These are phyloP conservation scores for Usnea hakonensis DNA, from an alignment of 495 filamentous ascomycete species.

Conservation along the genomic window DNA sequence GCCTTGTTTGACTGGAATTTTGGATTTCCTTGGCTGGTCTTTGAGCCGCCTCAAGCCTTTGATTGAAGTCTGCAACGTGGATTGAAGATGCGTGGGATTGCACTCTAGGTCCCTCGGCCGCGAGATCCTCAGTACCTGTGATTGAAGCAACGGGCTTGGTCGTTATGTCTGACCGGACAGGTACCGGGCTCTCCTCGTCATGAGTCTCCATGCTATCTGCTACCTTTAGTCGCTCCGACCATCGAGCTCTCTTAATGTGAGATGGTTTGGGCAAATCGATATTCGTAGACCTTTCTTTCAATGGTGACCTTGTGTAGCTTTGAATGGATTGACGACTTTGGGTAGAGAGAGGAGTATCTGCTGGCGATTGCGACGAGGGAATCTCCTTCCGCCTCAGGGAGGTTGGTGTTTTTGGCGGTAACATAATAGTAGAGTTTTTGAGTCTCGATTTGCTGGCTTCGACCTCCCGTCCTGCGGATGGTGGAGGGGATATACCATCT, in stretches of 20 bases:
- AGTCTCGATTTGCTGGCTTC: neutral
- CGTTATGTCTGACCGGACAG: neutral
- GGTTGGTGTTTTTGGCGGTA: constrained; percentile 22
- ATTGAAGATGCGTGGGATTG: neutral
- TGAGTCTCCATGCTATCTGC: constrained; percentile 21
- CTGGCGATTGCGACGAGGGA: constrained; percentile 34
- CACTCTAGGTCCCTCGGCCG: neutral
- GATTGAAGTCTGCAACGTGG: neutral
- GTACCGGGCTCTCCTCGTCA: constrained; percentile 13
- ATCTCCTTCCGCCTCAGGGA: constrained; percentile 24
- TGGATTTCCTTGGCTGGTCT: neutral
- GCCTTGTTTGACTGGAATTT: neutral
- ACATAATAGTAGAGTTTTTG: neutral
- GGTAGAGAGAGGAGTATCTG: constrained; percentile 30
- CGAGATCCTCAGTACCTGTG: neutral
- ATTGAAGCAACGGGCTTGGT: neutral
- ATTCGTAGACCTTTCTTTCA: constrained; percentile 28
- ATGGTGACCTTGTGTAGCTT: constrained; percentile 19
- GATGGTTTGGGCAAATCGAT: neutral
- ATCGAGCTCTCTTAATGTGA: neutral
- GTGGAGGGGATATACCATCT: neutral
- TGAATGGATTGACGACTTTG: constrained; percentile 11
- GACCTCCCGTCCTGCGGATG: neutral
- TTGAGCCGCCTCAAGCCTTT: neutral
- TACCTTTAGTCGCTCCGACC: constrained; percentile 11